Conservation (phyloP, 2,329 filamentous ascomycete genomes). For the Aspergillus floridensis region DNA sequence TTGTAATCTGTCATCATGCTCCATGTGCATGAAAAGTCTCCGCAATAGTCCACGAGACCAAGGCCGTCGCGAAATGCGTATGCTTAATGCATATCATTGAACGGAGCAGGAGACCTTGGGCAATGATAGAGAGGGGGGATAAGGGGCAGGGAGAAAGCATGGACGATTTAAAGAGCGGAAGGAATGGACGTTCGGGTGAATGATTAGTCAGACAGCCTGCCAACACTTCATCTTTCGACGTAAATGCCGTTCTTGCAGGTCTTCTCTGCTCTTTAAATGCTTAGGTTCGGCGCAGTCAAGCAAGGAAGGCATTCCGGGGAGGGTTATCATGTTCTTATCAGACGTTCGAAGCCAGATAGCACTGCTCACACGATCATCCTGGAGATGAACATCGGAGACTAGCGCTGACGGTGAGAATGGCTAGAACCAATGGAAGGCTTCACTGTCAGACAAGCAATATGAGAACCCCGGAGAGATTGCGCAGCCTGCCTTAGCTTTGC, state of each 20-base stretch:
- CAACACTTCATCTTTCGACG: background rate
- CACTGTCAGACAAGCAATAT: slow-evolving; percentile 1
- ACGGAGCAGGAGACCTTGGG: background rate
- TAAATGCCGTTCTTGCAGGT: background rate
- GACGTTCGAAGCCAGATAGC: background rate
- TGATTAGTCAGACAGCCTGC: background rate
- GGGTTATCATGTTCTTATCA: background rate
- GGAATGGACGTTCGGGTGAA: background rate
- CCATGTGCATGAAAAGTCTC: background rate
- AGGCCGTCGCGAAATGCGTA: background rate
- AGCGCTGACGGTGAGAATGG: background rate
- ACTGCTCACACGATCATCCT: background rate
- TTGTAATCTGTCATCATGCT: background rate
- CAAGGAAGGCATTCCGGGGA: background rate
- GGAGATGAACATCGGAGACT: background rate
- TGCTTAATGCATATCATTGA: background rate
- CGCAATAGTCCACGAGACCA: background rate
- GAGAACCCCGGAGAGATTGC: background rate
- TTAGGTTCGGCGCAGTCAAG: background rate
- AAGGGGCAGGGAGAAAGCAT: background rate
- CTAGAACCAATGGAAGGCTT: background rate
- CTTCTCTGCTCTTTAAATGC: background rate
- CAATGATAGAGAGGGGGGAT: background rate
- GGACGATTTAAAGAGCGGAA: background rate
- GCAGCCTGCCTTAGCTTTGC: background rate